Percentiles rank a stretch among this genome's conserved stretches.
These are phyloP conservation scores for Aspergillus baeticus DNA, from an alignment of 495 filamentous ascomycete species.

Conservation along the genomic window DNA sequence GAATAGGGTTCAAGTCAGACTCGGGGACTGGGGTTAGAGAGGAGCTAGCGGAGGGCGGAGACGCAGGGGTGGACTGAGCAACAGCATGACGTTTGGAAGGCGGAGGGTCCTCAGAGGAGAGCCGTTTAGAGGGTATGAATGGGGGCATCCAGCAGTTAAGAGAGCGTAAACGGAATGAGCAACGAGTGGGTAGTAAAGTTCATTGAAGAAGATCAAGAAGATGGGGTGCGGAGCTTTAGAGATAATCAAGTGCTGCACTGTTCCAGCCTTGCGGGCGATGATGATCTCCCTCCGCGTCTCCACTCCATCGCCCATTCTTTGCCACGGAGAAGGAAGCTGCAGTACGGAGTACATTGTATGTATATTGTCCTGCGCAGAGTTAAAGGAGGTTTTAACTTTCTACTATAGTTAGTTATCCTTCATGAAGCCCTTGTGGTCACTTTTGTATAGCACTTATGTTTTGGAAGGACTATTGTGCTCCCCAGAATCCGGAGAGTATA, in stretches of 20 bases:
- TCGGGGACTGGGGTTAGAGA: slow-evolving; percentile 43
- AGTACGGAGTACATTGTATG: too few relatives aligned
- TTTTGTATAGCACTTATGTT: too few relatives aligned
- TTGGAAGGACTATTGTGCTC: too few relatives aligned
- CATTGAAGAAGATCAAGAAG: background rate
- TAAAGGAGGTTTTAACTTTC: too few relatives aligned
- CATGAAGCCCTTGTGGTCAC: too few relatives aligned
- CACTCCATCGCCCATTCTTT: too few relatives aligned
- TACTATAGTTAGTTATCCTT: too few relatives aligned
- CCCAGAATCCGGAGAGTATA: too few relatives aligned
- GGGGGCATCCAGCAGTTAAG: slow-evolving; percentile 46
- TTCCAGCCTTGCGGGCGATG: background rate
- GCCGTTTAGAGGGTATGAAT: slow-evolving; percentile 50
- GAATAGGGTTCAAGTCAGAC: slow-evolving; percentile 64
- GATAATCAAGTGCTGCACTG: background rate
- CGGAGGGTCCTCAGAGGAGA: slow-evolving; percentile 62
- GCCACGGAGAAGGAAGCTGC: background rate
- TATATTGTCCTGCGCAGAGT: too few relatives aligned
- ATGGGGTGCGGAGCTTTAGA: slow-evolving; percentile 6
- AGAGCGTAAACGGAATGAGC: background rate
- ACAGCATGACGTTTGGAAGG: slow-evolving; percentile 57
- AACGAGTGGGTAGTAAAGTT: background rate
- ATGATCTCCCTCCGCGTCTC: background rate
- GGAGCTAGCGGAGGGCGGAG: slow-evolving; percentile 33
- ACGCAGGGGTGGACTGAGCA: slow-evolving; percentile 21